Conservation (phyloP, 2,329 filamentous ascomycete genomes). For the Pseudohalonectria lignicola region DNA sequence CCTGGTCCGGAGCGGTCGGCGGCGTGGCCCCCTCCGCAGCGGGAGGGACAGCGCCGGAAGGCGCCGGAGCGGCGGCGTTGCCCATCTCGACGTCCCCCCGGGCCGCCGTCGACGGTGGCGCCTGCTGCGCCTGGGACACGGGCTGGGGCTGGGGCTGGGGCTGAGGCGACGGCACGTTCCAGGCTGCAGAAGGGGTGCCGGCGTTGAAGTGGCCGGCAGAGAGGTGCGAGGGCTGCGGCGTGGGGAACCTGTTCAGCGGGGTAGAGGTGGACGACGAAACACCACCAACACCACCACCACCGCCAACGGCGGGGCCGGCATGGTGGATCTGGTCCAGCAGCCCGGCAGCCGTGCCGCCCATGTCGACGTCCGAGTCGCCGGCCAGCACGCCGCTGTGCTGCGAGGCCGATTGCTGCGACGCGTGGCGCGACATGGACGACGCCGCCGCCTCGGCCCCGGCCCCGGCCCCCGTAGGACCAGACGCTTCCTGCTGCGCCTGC, state of each 20-base stretch:
- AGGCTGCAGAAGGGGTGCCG: conserved; percentile 39
- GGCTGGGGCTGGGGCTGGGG: conserved; percentile 11
- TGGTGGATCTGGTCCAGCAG: conserved; percentile 57
- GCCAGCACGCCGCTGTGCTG: conserved; percentile 43
- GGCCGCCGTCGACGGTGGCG: conserved; percentile 17
- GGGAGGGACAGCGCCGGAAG: neutral
- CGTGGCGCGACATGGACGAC: conserved; percentile 34
- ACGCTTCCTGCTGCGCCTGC: conserved; percentile 13
- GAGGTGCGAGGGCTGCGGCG: conserved; percentile 46
- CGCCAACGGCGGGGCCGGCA: conserved; percentile 38
- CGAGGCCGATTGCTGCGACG: conserved; percentile 43
- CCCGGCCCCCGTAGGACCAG: too few species aligned
- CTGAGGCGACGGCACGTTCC: conserved; percentile 33
- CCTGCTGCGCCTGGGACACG: conserved; percentile 7
- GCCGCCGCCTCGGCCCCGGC: conserved; percentile 9
- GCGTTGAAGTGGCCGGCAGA: conserved; percentile 44
- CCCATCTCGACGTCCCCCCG: conserved; percentile 42
- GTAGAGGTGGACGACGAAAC: conserved; percentile 41
- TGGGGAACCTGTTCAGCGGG: conserved; percentile 47
- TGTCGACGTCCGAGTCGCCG: conserved; percentile 52
- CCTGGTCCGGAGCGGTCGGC: conserved; percentile 35
- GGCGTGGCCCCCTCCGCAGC: conserved; percentile 20
- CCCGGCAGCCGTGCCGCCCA: conserved; percentile 52
- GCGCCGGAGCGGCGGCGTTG: conserved; percentile 28
- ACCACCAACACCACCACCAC: too few species aligned